phyloP scores from a whole-genome alignment of 2,329 filamentous ascomycete species.

The Thielaviopsis punctulata region DNA sequence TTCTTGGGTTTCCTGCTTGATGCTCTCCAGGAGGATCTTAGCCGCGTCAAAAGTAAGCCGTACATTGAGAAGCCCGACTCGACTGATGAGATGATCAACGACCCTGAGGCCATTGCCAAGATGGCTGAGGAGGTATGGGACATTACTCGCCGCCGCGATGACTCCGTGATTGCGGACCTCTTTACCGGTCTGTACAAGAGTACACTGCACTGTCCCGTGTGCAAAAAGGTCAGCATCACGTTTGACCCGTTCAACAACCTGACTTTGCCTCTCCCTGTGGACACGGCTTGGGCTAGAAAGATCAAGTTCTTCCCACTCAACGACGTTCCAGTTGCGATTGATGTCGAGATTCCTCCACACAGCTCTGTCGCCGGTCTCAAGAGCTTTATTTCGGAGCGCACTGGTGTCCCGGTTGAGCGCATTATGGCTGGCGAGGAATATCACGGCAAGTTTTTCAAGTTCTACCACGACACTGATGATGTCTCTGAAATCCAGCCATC shows the following conservation, averaged over 20 bases:
- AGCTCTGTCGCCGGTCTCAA: constrained; percentile 52
- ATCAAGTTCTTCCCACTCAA: constrained; percentile 66
- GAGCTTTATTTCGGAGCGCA: constrained; percentile 48
- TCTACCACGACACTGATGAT: constrained; percentile 51
- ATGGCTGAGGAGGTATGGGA: constrained; percentile 83
- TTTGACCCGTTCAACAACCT: constrained; percentile 96
- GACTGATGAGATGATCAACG: constrained; percentile 83
- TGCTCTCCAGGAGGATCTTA: constrained; percentile 86
- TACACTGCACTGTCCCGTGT: constrained; percentile 78
- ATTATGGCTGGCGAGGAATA: constrained; percentile 75
- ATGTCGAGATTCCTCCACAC: constrained; percentile 67
- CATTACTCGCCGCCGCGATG: constrained; percentile 81
- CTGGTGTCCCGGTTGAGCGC: constrained; percentile 44
- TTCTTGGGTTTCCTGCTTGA: constrained; percentile 91
- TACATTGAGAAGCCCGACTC: constrained; percentile 97
- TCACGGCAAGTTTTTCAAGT: constrained; percentile 69
- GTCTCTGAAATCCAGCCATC: constrained; percentile 55
- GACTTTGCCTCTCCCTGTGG: constrained; percentile 75
- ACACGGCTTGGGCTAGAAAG: constrained; percentile 60
- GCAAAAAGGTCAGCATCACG: constrained; percentile 91
- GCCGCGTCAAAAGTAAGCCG: constrained; percentile 84
- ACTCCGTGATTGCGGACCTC: constrained; percentile 86
- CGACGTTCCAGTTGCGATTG: constrained; percentile 50
- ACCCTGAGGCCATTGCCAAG: constrained; percentile 60
- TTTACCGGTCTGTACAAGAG: constrained; percentile 99